Percentiles rank a stretch among this genome's conserved stretches.
phyloP scores from a whole-genome alignment of 108 stramenopile species.

The Skeletonema menzelii region DNA sequence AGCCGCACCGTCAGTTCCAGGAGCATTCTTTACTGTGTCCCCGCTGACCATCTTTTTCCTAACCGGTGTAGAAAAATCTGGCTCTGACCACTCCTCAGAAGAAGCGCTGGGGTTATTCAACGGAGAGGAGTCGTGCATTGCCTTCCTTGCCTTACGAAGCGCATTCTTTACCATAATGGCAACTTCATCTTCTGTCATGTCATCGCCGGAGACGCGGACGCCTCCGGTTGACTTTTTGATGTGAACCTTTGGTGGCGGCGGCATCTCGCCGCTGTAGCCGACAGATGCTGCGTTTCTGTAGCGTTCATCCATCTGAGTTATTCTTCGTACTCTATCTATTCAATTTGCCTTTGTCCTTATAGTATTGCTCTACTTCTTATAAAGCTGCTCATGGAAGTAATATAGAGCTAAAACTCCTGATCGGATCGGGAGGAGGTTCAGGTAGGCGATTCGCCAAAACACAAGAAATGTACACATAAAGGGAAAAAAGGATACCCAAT shows the following conservation, averaged over 20 bases:
- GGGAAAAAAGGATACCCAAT: too few relatives aligned
- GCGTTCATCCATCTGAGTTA: background rate
- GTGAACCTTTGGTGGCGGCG: background rate
- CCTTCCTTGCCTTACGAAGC: constrained; percentile 54
- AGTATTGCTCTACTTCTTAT: too few relatives aligned
- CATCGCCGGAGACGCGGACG: constrained; percentile 5
- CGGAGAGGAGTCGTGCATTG: constrained; percentile 32
- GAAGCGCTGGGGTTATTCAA: background rate
- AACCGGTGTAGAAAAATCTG: background rate
- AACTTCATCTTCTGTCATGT: constrained; percentile 74
- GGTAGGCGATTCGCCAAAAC: too few relatives aligned
- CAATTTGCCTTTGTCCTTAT: background rate
- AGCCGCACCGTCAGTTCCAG: background rate
- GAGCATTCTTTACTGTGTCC: background rate
- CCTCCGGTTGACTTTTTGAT: background rate
- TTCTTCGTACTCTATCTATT: background rate
- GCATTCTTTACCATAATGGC: constrained; percentile 61
- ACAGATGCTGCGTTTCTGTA: background rate
- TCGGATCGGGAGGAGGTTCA: too few relatives aligned
- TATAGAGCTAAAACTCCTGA: too few relatives aligned
- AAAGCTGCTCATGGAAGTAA: too few relatives aligned
- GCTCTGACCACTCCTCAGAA: background rate
- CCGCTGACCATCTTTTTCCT: background rate
- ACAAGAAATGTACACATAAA: too few relatives aligned
- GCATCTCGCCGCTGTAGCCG: constrained; percentile 3